Base-by-base conservation (phyloP, 805 yeast species). In the Jamesozyma gamospora region DNA sequence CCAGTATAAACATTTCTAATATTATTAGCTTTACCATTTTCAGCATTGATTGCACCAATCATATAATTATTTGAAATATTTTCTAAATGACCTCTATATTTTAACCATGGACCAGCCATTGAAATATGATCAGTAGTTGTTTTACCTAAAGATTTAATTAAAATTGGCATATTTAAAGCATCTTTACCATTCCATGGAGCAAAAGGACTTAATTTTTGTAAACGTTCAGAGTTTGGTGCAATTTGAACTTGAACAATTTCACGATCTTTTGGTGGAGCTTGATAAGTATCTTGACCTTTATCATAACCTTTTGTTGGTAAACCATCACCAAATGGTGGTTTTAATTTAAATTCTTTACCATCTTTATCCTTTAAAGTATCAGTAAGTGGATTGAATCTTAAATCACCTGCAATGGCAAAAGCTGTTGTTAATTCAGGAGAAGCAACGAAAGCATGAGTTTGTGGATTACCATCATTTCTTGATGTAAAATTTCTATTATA, bases 61-160 rank as follows among this genome's bases (percentile, higher is more conserved):
- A 90, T 88, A 74, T 92, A 90, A 77, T 92, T 90, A 79, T 90
- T 87, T 53, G 96, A 87, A 64, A 90, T 92, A 81, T 90, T 90
- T 74, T 87, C 90, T 73, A 90, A 77, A 74, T 90, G 98, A 71
- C 98, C 98, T 77, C 96, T 85, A 90, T 90, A 90, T 75, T 90
- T 90, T 77, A 90, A 83, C 98, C 98, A 90, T 64, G 97, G 96
- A 72, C 98, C 98, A 63, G 98, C 98, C 94, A 86, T 88, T 60
- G 97, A 90, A 61, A 90, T 90, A 73, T 90, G 98, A 74, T 90
- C 98, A 56, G 98, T 90, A 59, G 98, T 90, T 66, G 96, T 88
- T 78, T 90, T 90, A 72, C 96, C 97, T 48, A 81, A 72, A 53
- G 96, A 84, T 74, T 92, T 90, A 70, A 90, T 85, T 71, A 90